Evolutionary conservation across 768 basidiomycete genomes (phyloP).

Genomic region (Boletellus sp.): DNA sequence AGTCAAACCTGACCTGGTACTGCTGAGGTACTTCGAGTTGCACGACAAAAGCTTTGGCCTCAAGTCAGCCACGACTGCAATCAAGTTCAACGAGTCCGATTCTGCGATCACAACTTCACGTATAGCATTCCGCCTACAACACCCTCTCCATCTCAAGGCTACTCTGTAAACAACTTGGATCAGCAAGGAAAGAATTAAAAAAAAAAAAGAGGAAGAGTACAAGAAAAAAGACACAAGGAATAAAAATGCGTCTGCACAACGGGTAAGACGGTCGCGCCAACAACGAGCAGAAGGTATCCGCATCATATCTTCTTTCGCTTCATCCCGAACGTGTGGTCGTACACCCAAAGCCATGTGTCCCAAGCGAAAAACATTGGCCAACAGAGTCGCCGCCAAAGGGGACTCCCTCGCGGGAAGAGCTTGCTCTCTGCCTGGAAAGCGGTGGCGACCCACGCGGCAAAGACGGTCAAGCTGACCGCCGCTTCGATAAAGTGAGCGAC

Average conservation of each 20-base stretch:
- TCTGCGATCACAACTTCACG: too few species aligned
- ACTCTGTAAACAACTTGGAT: too few species aligned
- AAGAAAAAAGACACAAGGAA: not conserved
- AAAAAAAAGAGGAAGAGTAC: not conserved
- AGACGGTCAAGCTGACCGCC: constrained; percentile 45
- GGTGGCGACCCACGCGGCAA: constrained; percentile 53
- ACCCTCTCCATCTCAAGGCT: too few species aligned
- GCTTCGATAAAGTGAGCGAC: constrained; percentile 38
- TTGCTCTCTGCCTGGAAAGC: constrained; percentile 41
- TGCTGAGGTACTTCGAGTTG: too few species aligned
- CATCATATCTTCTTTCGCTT: constrained; percentile 12
- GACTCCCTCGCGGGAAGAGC: constrained; percentile 16
- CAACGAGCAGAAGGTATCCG: not conserved
- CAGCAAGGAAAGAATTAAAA: too few species aligned
- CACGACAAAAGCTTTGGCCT: too few species aligned
- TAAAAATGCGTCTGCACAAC: not conserved
- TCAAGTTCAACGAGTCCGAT: too few species aligned
- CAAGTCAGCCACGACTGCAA: too few species aligned
- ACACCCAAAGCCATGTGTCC: not conserved
- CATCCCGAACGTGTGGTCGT: not conserved
- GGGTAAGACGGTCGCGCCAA: not conserved
- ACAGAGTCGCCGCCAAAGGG: constrained; percentile 14
- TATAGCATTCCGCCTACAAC: too few species aligned
- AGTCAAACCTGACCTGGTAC: too few species aligned
- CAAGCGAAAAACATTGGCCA: constrained; percentile 20